phyloP scores from a whole-genome alignment of 108 stramenopile species.

The Nitzschia palea region DNA sequence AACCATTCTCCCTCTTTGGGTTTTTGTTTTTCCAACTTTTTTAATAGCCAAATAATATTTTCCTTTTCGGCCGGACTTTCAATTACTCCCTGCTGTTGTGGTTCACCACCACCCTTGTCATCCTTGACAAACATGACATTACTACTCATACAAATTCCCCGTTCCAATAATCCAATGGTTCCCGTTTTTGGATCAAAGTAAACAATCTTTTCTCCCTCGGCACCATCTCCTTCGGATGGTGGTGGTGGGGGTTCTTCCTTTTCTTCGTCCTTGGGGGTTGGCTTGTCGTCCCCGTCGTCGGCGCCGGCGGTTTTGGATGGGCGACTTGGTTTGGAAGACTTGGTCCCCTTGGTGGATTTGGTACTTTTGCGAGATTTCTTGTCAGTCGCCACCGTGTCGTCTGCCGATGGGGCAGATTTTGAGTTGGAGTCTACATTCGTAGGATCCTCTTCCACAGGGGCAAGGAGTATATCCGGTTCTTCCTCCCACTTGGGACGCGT shows the following conservation, averaged over 20 bases:
- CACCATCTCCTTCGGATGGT: conserved; percentile 11
- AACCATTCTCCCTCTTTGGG: conserved; percentile 28
- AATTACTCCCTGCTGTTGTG: conserved; percentile 8
- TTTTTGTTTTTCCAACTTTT: conserved; percentile 25
- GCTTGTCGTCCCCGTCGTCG: neutral
- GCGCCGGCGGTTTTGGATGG: neutral
- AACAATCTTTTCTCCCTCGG: conserved; percentile 12
- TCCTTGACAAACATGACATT: conserved; percentile 15
- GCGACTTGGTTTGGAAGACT: too few species aligned
- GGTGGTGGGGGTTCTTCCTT: neutral
- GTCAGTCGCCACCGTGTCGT: too few species aligned
- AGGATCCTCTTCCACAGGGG: too few species aligned
- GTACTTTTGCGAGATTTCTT: too few species aligned
- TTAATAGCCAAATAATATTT: conserved; percentile 23
- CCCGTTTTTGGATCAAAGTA: conserved; percentile 38
- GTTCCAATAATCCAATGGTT: conserved; percentile 12
- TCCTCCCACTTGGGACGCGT: conserved; percentile 3
- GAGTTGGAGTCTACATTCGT: too few species aligned
- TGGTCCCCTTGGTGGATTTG: too few species aligned
- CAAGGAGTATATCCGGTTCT: conserved; percentile 11
- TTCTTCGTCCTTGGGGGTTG: conserved; percentile 18
- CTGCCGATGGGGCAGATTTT: too few species aligned
- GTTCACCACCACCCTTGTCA: conserved; percentile 19
- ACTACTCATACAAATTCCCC: neutral
- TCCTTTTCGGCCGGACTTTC: conserved; percentile 24